Base-by-base conservation (phyloP, 2,329 filamentous ascomycete species). In the Stylonectria norvegica region DNA sequence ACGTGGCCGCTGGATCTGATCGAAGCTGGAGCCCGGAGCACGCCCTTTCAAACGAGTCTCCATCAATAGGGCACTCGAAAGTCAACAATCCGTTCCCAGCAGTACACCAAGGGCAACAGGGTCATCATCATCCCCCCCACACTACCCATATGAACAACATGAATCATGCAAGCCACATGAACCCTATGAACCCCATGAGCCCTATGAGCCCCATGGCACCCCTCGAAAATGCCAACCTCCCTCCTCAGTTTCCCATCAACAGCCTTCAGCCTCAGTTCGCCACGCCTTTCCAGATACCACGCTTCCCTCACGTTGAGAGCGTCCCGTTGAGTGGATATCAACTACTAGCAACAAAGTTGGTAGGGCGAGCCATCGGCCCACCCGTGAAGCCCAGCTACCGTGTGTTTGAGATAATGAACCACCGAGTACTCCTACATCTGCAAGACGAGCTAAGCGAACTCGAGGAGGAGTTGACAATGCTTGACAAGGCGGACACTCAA, bases 371-470 rank as follows among this genome's bases (percentile, higher is more conserved):
- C 11, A 48, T 43, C 11, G 45, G 57, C 1, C 55, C 56, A 10
- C 47, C 49, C 0, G 54, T 73, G 20, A 65, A 59, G 32, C 87
- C 88, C 1, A 76, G 95, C 43, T 95, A 95, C 61, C 80, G 90
- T 30, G 83, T 83, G 41, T 96, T 96, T 56, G 83, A 87, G 59
- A 75, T 79, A 9, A 68, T 95, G 14, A 90, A 93, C 54, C 89
- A 95, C 59, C 82, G 90, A 3, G 68, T 95, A 3, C 68, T 96
- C 3, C 71, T 95, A 0, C 83, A 93, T 47, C 72, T 95, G 12
- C 90, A 95, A 62, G 89, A 95, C 57, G 88, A 95, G 60, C 78
- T 95, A 14, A 73, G 75, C 20, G 85, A 91, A 53, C 70, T 95
- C 25, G 89, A 95, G 63, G 83, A 89, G 55, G 81, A 90, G 42